These are phyloP conservation scores for Amyloporia xantha DNA, from an alignment of 768 basidiomycete genomes.

Conservation along the genomic window DNA sequence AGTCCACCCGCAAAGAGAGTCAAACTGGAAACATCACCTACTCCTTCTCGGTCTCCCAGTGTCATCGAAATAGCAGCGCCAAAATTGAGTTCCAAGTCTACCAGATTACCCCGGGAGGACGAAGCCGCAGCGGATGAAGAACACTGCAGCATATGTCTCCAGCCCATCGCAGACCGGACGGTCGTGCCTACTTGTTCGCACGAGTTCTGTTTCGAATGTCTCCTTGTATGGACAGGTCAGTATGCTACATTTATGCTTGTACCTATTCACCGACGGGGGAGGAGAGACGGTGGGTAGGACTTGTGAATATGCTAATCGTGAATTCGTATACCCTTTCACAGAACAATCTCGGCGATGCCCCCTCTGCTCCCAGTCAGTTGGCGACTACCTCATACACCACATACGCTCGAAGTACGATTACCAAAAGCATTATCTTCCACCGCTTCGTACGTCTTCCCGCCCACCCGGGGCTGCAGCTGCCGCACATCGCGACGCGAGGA, in stretches of 20 bases:
- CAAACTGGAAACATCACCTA: constrained; percentile 9
- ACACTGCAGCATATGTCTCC: constrained; percentile 84
- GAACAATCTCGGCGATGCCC: constrained; percentile 78
- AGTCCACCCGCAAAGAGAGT: constrained; percentile 14
- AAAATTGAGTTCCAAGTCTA: too few species aligned
- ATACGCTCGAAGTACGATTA: constrained; percentile 77
- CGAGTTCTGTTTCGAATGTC: constrained; percentile 91
- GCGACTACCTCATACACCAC: constrained; percentile 72
- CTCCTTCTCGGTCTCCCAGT: constrained; percentile 1
- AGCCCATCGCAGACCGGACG: constrained; percentile 67
- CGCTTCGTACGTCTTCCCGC: constrained; percentile 49
- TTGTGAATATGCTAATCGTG: too few species aligned
- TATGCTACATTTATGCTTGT: too few species aligned
- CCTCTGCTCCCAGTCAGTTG: constrained; percentile 61
- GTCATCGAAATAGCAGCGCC: neutral
- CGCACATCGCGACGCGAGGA: constrained; percentile 24
- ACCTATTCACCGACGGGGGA: constrained; percentile 1
- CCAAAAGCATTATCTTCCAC: constrained; percentile 71
- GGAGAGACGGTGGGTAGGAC: too few species aligned
- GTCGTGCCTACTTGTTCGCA: constrained; percentile 84
- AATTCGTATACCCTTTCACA: too few species aligned
- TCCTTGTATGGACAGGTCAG: constrained; percentile 79
- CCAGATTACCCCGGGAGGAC: constrained; percentile 3
- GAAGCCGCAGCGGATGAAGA: constrained; percentile 41
- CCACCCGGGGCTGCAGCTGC: constrained; percentile 25